phyloP scores from a whole-genome alignment of 306 rosid genomes.

The Ziziphus jujuba region DNA sequence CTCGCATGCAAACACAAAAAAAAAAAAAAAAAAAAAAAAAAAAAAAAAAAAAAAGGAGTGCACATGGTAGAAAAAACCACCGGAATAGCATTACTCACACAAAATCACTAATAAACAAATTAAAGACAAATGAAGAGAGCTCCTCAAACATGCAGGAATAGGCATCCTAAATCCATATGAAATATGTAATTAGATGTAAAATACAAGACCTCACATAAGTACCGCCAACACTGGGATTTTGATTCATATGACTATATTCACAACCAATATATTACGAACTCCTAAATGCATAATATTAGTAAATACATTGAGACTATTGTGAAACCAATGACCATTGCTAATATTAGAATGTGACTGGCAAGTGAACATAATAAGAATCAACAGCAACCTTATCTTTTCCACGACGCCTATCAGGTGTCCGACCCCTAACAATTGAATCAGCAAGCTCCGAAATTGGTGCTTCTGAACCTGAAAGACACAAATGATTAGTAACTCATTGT shows the following conservation, averaged over 20 bases:
- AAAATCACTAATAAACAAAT: not conserved
- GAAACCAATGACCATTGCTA: not conserved
- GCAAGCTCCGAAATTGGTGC: slow-evolving; percentile 70
- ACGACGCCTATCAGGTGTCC: slow-evolving; percentile 46
- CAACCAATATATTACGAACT: not conserved
- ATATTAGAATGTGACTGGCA: not conserved
- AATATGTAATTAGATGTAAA: not conserved
- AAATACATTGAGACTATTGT: not conserved
- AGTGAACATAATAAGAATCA: slow-evolving; percentile 2
- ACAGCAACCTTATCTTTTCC: slow-evolving; percentile 51
- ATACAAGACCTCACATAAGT: not conserved
- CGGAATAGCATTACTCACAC: not conserved
- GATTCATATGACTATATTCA: not conserved
- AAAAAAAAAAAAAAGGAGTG: not conserved
- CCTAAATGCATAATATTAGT: not conserved
- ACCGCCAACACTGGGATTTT: not conserved
- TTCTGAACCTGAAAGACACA: slow-evolving; percentile 60
- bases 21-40: not conserved
- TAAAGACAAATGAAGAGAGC: too few relatives aligned
- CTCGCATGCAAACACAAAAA: not conserved
- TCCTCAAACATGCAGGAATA: too few relatives aligned
- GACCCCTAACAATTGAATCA: slow-evolving; percentile 57
- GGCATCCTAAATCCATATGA: not conserved
- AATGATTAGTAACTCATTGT: slow-evolving; percentile 23
- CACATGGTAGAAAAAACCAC: slow-evolving; percentile 4